Percentiles rank a stretch among this genome's conserved stretches.
These are phyloP conservation scores for Cercospora sp. DNA, from an alignment of 2,329 filamentous ascomycete genomes.

Conservation along the genomic window DNA sequence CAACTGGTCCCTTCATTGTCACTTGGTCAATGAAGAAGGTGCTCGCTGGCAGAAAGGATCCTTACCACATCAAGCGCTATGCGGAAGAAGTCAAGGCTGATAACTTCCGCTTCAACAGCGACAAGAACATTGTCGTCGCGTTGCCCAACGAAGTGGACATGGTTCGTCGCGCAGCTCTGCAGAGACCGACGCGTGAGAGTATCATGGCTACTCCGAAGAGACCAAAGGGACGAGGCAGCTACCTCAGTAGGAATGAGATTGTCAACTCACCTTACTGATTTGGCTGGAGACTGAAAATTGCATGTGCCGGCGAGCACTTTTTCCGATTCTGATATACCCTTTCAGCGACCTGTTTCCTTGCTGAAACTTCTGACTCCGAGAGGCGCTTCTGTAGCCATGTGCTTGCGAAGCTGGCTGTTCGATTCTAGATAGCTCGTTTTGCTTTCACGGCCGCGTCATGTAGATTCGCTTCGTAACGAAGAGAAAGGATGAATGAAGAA, in stretches of 20 bases:
- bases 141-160: constrained; percentile 97
- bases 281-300: not conserved
- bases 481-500: not conserved
- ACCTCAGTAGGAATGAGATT: constrained; percentile 77
- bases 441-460: not conserved
- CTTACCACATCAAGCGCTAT: constrained; percentile 96
- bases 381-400: not conserved
- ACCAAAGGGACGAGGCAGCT: constrained; percentile 55
- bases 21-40: constrained; percentile 96
- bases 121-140: constrained; percentile 97
- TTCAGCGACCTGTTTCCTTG: not conserved
- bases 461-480: not conserved
- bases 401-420: not conserved
- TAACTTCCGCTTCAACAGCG: constrained; percentile 95
- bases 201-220: constrained; percentile 58
- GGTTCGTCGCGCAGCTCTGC: constrained; percentile 82
- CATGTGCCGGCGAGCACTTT: not conserved
- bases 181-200: constrained; percentile 87
- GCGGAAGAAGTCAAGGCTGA: constrained; percentile 94
- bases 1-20: constrained; percentile 93
- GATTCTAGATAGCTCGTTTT: not conserved
- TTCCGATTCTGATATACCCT: not conserved
- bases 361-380: not conserved
- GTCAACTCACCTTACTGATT: constrained; percentile 68
- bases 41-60: constrained; percentile 73